Evolutionary conservation across 148 eudicot genomes (phyloP).

Genomic region (Pouteria glomerata): DNA sequence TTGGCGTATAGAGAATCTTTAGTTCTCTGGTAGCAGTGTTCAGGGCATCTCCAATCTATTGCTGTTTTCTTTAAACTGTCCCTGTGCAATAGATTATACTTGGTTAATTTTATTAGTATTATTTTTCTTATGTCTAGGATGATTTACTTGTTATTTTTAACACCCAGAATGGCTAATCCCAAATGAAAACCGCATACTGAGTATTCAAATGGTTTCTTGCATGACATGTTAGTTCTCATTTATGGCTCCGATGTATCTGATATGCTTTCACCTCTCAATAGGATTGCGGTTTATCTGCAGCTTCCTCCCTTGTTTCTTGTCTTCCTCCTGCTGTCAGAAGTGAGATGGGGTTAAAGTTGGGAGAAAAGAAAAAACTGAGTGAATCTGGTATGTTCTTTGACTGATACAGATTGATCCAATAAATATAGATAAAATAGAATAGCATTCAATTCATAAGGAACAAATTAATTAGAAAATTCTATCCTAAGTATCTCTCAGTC

Average conservation of each 20-base stretch:
- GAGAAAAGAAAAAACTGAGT: constrained; percentile 27
- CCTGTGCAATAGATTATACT: not conserved
- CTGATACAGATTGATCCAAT: not conserved
- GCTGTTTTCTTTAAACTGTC: not conserved
- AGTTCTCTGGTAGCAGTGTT: not conserved
- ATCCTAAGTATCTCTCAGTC: not conserved
- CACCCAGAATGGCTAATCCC: not conserved
- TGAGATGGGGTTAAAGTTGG: constrained; percentile 46
- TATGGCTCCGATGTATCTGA: constrained; percentile 5
- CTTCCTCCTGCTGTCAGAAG: constrained; percentile 62
- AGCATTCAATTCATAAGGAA: not conserved
- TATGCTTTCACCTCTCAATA: constrained; percentile 29
- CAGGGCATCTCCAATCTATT: not conserved
- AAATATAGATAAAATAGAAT: not conserved
- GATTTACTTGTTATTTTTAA: not conserved
- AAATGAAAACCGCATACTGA: not conserved
- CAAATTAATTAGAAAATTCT: not conserved
- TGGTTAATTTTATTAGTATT: not conserved
- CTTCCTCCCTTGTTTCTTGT: constrained; percentile 55
- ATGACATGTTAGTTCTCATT: not conserved
- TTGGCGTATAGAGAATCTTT: not conserved
- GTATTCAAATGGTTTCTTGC: not conserved
- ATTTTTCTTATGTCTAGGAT: not conserved
- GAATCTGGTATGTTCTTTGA: constrained; percentile 40
- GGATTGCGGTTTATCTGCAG: constrained; percentile 68